Percentiles rank a stretch among this genome's conserved stretches.
Conservation (phyloP, 345 rosid species). For the Syzygium jambos region DNA sequence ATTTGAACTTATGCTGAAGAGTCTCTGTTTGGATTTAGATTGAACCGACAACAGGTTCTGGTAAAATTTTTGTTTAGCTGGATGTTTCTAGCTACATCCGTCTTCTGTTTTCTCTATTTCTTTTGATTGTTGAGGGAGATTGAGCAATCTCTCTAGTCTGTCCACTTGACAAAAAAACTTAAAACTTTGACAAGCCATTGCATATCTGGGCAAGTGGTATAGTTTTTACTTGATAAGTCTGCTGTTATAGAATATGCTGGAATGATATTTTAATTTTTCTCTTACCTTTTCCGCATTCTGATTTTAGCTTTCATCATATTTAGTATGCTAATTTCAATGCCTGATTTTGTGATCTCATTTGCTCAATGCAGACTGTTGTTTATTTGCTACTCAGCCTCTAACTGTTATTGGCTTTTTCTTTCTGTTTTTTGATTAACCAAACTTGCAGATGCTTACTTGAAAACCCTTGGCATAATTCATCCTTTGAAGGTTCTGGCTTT, state of each 20-base stretch:
- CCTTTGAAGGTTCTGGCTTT: conserved; percentile 97
- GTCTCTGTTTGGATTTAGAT: not conserved
- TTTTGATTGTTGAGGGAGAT: not conserved
- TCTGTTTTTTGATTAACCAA: not conserved
- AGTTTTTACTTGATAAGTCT: not conserved
- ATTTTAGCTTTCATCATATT: not conserved
- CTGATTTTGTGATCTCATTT: not conserved
- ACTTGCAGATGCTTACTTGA: conserved; percentile 69
- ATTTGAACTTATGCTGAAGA: not conserved
- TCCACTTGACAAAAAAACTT: not conserved
- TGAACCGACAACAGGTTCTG: not conserved
- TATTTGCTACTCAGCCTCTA: not conserved
- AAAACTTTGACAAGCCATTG: not conserved
- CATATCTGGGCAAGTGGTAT: not conserved
- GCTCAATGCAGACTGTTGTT: not conserved
- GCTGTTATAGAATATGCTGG: not conserved
- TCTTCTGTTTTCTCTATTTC: not conserved
- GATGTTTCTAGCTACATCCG: not conserved
- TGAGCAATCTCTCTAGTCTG: not conserved
- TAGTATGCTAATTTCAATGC: not conserved
- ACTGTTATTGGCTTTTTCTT: conserved; percentile 1
- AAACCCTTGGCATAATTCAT: conserved; percentile 96
- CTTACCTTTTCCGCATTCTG: not conserved
- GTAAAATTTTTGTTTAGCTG: not conserved
- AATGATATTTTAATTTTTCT: not conserved